Conservation (phyloP, 306 rosid genomes). For the Cucurbita moschata region DNA sequence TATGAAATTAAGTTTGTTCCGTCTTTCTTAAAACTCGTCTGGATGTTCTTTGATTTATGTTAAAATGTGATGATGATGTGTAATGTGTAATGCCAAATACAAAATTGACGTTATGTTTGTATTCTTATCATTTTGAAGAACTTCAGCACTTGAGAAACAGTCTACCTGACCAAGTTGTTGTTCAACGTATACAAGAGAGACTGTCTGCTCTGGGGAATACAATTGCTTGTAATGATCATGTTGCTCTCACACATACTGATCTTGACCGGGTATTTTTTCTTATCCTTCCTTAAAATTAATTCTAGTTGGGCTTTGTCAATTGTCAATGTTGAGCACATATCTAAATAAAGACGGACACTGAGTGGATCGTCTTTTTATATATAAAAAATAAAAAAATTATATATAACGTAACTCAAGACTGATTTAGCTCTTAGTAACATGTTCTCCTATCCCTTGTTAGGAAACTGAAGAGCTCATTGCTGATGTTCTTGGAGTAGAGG, state of each 20-base stretch:
- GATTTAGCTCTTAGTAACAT: too few species aligned
- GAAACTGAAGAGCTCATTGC: slow-evolving; percentile 90
- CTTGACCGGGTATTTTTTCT: slow-evolving; percentile 57
- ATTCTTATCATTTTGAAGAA: slow-evolving; percentile 26
- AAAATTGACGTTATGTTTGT: background rate
- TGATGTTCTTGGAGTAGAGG: slow-evolving; percentile 93
- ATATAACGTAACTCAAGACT: background rate
- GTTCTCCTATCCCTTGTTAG: slow-evolving; percentile 16
- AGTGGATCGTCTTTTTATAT: background rate
- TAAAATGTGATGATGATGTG: background rate
- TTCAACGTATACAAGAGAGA: slow-evolving; percentile 82
- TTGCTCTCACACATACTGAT: slow-evolving; percentile 90
- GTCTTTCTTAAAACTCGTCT: background rate
- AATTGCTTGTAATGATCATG: slow-evolving; percentile 85
- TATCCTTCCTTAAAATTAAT: background rate
- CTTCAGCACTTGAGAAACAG: slow-evolving; percentile 93
- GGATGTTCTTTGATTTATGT: background rate
- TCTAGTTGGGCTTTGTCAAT: background rate
- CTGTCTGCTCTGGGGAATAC: slow-evolving; percentile 92
- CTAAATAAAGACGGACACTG: background rate
- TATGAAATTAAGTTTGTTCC: background rate
- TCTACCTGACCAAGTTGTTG: slow-evolving; percentile 80
- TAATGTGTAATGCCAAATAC: background rate
- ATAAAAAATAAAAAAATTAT: background rate
- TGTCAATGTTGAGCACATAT: background rate